Percentiles rank a stretch among this genome's conserved stretches.
Evolutionary conservation across 257 asterid genomes (phyloP).

Genomic region (Capsicum chinense): DNA sequence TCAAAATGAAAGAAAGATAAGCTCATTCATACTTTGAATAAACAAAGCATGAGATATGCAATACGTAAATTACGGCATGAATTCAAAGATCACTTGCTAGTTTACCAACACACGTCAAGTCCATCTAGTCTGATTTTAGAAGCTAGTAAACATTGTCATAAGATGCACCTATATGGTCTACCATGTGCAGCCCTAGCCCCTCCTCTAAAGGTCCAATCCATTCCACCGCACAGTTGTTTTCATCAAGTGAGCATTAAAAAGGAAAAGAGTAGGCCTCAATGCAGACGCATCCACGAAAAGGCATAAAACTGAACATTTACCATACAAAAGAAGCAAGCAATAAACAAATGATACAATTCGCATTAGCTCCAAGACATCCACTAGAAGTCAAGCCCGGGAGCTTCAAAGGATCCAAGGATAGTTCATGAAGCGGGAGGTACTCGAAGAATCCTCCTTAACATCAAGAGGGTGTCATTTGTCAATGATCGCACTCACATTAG

Average conservation of each 20-base stretch:
- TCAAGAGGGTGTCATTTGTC: no score
- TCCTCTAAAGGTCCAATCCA: not conserved
- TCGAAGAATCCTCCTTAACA: no score
- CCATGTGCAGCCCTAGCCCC: constrained; percentile 2
- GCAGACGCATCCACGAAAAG: not conserved
- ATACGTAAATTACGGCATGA: not conserved
- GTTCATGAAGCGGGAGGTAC: no score
- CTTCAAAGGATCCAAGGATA: no score
- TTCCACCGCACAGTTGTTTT: not conserved
- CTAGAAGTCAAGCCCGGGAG: no score
- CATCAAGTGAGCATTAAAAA: constrained; percentile 2
- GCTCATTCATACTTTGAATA: not conserved
- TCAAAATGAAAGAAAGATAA: constrained; percentile 27
- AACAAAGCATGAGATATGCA: not conserved
- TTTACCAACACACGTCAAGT: not conserved
- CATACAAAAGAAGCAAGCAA: not conserved
- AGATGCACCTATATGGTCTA: constrained; percentile 13
- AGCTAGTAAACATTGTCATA: not conserved
- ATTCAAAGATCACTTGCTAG: constrained; percentile 18
- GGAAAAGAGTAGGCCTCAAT: not conserved
- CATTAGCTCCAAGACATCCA: no score
- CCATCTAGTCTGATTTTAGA: constrained; percentile 13
- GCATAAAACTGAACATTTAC: not conserved
- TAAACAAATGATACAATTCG: not conserved
- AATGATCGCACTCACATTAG: no score